phyloP scores from a whole-genome alignment of 768 basidiomycete species.

The Termitomyces sp. region DNA sequence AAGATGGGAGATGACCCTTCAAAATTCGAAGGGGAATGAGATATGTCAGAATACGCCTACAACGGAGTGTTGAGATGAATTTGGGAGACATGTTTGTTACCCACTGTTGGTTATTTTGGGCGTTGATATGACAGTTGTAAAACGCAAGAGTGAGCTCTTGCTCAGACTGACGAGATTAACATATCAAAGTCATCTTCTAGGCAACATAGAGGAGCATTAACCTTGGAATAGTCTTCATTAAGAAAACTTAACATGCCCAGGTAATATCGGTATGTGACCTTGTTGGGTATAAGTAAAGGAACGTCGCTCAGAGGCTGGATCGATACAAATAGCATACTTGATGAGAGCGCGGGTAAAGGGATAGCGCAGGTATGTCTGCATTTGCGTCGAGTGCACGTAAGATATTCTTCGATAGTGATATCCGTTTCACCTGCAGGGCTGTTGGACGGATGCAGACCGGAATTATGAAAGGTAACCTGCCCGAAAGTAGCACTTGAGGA shows the following conservation, averaged over 20 bases:
- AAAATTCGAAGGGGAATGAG: constrained; percentile 87
- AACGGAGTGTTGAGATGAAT: not conserved
- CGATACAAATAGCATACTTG: constrained; percentile 45
- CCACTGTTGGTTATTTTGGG: constrained; percentile 80
- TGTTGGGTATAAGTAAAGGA: constrained; percentile 16
- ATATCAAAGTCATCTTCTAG: not conserved
- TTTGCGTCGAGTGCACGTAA: constrained; percentile 84
- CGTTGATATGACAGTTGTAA: constrained; percentile 68
- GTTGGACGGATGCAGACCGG: not conserved
- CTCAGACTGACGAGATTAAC: constrained; percentile 51
- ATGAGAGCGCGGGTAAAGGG: constrained; percentile 75
- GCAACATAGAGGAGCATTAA: constrained; percentile 18
- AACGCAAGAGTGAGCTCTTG: constrained; percentile 84
- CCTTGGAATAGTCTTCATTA: constrained; percentile 87
- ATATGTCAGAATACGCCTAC: constrained; percentile 85
- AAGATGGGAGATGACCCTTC: constrained; percentile 80
- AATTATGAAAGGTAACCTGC: constrained; percentile 39
- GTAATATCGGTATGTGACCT: constrained; percentile 95
- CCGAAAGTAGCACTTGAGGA: constrained; percentile 93
- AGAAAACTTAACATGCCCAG: constrained; percentile 92
- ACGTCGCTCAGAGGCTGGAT: not conserved
- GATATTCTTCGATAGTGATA: constrained; percentile 89
- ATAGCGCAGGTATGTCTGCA: constrained; percentile 76
- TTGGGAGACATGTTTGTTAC: constrained; percentile 16
- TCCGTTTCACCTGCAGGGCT: constrained; percentile 69